Evolutionary conservation across 345 rosid genomes (phyloP).

Genomic region (Tarenaya hassleriana): DNA sequence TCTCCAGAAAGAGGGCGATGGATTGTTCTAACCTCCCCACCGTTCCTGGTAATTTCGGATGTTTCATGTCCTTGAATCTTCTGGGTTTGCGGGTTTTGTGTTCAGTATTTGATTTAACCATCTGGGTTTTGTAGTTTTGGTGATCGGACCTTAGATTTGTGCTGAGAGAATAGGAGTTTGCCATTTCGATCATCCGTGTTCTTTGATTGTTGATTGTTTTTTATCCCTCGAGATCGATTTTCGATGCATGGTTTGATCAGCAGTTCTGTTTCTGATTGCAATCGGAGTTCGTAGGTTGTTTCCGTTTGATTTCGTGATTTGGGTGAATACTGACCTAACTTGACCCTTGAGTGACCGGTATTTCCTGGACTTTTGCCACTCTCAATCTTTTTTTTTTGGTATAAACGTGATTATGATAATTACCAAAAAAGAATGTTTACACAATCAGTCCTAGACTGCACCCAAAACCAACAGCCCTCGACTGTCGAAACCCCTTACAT

Average conservation of each 20-base stretch:
- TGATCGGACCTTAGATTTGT: neutral
- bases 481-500: too few relatives aligned
- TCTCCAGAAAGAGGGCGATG: conserved; percentile 28
- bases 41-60: conserved; percentile 43
- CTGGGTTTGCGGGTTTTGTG: neutral
- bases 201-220: neutral
- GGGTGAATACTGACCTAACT: neutral
- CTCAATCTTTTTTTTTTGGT: too few relatives aligned
- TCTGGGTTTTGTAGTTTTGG: neutral
- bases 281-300: neutral
- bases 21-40: conserved; percentile 37
- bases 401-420: too few relatives aligned
- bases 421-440: too few relatives aligned
- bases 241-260: neutral
- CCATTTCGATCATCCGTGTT: neutral
- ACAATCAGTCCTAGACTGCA: too few relatives aligned
- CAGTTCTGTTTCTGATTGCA: neutral
- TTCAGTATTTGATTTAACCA: neutral
- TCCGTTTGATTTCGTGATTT: neutral
- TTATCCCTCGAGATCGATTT: too few relatives aligned
- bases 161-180: neutral
- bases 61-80: neutral
- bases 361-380: neutral
- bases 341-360: neutral
- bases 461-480: too few relatives aligned